Base-by-base conservation (phyloP, 306 rosid species). In the Benincasa hispida region DNA sequence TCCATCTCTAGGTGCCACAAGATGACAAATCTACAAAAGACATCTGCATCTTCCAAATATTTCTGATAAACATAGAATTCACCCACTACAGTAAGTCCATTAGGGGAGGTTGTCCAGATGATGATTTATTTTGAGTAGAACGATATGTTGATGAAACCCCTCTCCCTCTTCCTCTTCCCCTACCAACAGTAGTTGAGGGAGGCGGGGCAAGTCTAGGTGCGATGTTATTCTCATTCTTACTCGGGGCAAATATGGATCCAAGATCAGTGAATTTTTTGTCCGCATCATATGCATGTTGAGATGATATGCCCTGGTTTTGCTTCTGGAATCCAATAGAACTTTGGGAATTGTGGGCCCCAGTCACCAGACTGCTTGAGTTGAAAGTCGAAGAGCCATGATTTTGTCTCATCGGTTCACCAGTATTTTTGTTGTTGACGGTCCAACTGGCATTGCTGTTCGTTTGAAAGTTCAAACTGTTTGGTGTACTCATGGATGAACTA, bases 141-240 rank as follows among this genome's bases (percentile, higher is more conserved):
- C 88, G 84, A 66, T 81, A 47, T 67, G 85, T 75, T 61, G 95
- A 82, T 37, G 76, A 58, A 62, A 76, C 62, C 78, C 88, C 95
- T 76, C 91, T 87, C 70, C 97, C 98, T 81, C 98, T 89, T 19
- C 95, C 99, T 82, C 97, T 82, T 75, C 98, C 98, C 86, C 98
- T 87, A 72, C 97, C 98, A 53, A 89, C 87, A 11, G 96, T 62
- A 42, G 87, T 88, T 76, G 93, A 82, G 3, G 99, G 99, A 13
- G 99, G 98, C 4, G 99, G 99, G 12, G 97, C 99, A 24, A 95
- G 97, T 83, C 83, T 88, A 39, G 82, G 97, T 11, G 97, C 91
- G 78, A 79, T 69, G 14, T 79, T 72, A 17, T 81, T 89, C 41
- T 86, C 93, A 83, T 87, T 95, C 82, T 87, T 92, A 75, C 85